Evolutionary conservation across 2,329 filamentous ascomycete genomes (phyloP).

Genomic region (Aspergillus latus): DNA sequence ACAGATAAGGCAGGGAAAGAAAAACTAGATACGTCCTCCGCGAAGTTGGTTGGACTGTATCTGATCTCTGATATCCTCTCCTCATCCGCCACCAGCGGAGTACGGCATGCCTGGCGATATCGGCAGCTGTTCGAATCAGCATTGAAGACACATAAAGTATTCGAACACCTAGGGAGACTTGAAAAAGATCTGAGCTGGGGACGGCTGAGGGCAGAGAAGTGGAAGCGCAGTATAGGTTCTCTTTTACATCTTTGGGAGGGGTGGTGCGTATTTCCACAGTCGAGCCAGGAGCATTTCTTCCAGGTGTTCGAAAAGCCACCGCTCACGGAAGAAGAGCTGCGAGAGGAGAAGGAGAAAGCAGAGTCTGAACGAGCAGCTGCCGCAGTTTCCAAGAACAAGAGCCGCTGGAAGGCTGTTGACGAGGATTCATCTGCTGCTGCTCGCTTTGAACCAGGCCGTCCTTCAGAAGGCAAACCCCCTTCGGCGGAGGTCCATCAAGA

Average conservation of each 20-base stretch:
- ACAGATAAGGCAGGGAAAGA: constrained; percentile 42
- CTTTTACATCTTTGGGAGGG: constrained; percentile 69
- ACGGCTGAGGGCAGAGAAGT: constrained; percentile 76
- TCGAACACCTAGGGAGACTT: constrained; percentile 72
- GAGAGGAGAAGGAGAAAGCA: constrained; percentile 45
- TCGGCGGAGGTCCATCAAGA: constrained; percentile 37
- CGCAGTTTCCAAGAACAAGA: constrained; percentile 44
- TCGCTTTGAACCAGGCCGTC: constrained; percentile 30
- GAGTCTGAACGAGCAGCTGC: constrained; percentile 41
- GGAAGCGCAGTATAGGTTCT: constrained; percentile 71
- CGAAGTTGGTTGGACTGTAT: constrained; percentile 79
- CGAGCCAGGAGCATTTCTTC: constrained; percentile 70
- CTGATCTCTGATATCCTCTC: constrained; percentile 77
- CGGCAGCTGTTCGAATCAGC: constrained; percentile 74
- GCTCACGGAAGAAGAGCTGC: constrained; percentile 48
- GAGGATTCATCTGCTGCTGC: constrained; percentile 37
- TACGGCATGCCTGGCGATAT: constrained; percentile 84
- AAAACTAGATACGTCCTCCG: constrained; percentile 65
- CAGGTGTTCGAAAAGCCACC: constrained; percentile 71
- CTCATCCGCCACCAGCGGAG: constrained; percentile 70
- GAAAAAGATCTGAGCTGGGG: constrained; percentile 76
- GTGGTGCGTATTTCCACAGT: constrained; percentile 68
- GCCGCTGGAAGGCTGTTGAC: constrained; percentile 48
- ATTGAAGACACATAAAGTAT: constrained; percentile 66
- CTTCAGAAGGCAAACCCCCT: constrained; percentile 27